Percentiles rank a stretch among this genome's conserved stretches.
Evolutionary conservation across 2,329 filamentous ascomycete genomes (phyloP).

Genomic region (Aspergillus luchuensis): DNA sequence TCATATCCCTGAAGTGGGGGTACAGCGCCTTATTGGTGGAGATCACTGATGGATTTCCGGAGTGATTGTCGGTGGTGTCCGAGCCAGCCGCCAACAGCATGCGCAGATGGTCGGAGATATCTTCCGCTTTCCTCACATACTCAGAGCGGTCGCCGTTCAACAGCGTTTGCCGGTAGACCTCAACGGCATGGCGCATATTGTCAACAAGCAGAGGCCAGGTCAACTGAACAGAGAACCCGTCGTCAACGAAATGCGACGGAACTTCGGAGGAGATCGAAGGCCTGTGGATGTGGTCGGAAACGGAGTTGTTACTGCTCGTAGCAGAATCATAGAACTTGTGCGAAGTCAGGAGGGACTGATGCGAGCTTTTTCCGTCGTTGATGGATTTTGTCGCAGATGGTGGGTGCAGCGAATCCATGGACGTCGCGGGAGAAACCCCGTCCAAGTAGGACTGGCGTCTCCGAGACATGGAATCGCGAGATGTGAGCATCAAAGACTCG

Average conservation of each 20-base stretch:
- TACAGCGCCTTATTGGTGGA: slow-evolving; percentile 97
- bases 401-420: slow-evolving; percentile 85
- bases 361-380: slow-evolving; percentile 51
- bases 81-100: slow-evolving; percentile 93
- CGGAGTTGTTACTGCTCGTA: slow-evolving; percentile 57
- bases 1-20: slow-evolving; percentile 97
- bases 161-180: slow-evolving; percentile 88
- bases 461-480: slow-evolving; percentile 66
- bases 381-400: slow-evolving; percentile 62
- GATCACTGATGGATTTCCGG: slow-evolving; percentile 98
- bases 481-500: slow-evolving; percentile 69
- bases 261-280: slow-evolving; percentile 54
- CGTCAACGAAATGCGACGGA: slow-evolving; percentile 86
- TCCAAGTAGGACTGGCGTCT: slow-evolving; percentile 69
- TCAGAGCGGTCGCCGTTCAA: slow-evolving; percentile 79
- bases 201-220: slow-evolving; percentile 89
- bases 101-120: slow-evolving; percentile 94
- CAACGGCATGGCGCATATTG: slow-evolving; percentile 89
- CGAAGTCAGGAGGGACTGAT: slow-evolving; percentile 17
- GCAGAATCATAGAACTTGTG: slow-evolving; percentile 39
- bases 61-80: slow-evolving; percentile 97
- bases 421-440: slow-evolving; percentile 80
- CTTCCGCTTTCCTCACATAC: slow-evolving; percentile 91
- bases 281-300: slow-evolving; percentile 53
- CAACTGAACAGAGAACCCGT: slow-evolving; percentile 74